A percentile compares a stretch with the other conserved stretches of the same genome.
These are phyloP conservation scores for Ramaria rubella DNA, from an alignment of 768 basidiomycete species.

Conservation along the genomic window DNA sequence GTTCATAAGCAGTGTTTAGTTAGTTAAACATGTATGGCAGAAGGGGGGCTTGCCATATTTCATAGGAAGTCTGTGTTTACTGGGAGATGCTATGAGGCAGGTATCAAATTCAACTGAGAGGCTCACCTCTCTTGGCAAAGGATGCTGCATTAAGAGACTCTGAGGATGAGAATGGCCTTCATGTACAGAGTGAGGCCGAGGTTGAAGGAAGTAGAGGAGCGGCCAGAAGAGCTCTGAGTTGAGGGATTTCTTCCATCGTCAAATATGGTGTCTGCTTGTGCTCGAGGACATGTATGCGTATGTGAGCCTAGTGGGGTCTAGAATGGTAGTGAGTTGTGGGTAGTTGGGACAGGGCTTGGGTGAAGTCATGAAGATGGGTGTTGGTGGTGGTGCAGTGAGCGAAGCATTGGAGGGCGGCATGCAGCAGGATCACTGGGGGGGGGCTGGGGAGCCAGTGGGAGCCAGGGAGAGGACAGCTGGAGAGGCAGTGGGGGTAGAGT, in stretches of 20 bases:
- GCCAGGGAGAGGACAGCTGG: too few species aligned
- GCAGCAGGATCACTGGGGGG: too few species aligned
- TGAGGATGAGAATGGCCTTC: conserved; percentile 78
- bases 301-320: background rate
- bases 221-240: conserved; percentile 51
- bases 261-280: background rate
- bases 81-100: conserved; percentile 48
- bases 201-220: conserved; percentile 84
- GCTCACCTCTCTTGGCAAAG: conserved; percentile 67
- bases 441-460: too few species aligned
- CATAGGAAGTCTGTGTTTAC: conserved; percentile 62
- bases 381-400: background rate
- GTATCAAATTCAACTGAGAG: background rate
- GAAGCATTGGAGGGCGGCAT: background rate
- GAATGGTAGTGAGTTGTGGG: background rate
- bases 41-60: conserved; percentile 52
- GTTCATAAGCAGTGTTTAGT: conserved; percentile 82
- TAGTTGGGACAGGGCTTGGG: background rate
- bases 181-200: conserved; percentile 91
- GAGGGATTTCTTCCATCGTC: conserved; percentile 12
- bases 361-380: background rate
- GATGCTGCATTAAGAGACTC: conserved; percentile 61
- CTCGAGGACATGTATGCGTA: background rate
- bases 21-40: conserved; percentile 87
- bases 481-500: too few species aligned